phyloP scores from a whole-genome alignment of 2,329 filamentous ascomycete species.

The Acarospora socialis region DNA sequence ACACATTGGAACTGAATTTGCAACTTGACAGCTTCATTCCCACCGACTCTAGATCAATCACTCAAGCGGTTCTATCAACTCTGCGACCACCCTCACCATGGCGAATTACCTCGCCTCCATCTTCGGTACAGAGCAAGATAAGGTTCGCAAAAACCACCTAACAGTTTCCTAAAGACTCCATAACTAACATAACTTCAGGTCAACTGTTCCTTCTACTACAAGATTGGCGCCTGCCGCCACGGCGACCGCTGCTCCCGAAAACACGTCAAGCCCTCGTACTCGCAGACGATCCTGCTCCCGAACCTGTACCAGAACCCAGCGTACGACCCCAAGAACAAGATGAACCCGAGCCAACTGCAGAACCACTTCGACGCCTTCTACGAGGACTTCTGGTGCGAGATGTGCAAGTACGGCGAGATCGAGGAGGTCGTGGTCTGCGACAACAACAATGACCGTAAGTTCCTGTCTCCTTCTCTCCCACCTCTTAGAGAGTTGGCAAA shows the following conservation, averaged over 20 bases:
- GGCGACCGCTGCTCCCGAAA: constrained; percentile 96
- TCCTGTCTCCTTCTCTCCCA: constrained; percentile 4
- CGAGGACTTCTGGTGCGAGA: constrained; percentile 99
- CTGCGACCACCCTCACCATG: constrained; percentile 46
- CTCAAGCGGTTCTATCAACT: too few species aligned
- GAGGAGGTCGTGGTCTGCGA: constrained; percentile 98
- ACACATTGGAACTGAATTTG: too few species aligned
- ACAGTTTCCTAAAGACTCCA: background rate
- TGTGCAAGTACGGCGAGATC: constrained; percentile 95
- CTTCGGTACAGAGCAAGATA: constrained; percentile 99
- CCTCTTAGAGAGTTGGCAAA: background rate
- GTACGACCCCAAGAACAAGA: constrained; percentile 91
- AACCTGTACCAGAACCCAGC: constrained; percentile 99
- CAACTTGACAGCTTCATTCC: too few species aligned
- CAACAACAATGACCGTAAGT: constrained; percentile 93
- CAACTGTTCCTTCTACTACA: constrained; percentile 99
- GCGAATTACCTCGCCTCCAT: constrained; percentile 98
- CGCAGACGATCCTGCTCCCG: constrained; percentile 91
- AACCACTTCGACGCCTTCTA: constrained; percentile 99
- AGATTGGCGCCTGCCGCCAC: constrained; percentile 97
- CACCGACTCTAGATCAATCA: too few species aligned
- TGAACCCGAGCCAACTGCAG: constrained; percentile 90
- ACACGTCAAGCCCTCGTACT: constrained; percentile 98
- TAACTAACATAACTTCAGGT: constrained; percentile 33
- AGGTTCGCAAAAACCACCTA: constrained; percentile 25